Conservation (phyloP, 768 basidiomycete species). For the Suillus brevipes region DNA sequence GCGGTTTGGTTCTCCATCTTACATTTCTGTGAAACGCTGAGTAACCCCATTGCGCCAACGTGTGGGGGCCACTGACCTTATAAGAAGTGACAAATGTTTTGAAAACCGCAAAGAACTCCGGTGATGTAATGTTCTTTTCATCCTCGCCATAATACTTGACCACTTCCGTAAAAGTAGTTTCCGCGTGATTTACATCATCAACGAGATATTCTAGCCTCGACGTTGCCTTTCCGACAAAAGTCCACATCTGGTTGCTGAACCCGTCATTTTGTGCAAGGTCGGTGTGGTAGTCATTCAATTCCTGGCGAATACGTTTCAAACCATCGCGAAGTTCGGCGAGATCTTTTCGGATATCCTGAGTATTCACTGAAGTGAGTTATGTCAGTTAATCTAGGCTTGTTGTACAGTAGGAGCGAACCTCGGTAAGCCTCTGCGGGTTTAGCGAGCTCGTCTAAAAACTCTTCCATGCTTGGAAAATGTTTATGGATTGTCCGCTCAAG, state of each 20-base stretch:
- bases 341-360: constrained; percentile 81
- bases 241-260: constrained; percentile 91
- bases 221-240: constrained; percentile 76
- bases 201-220: constrained; percentile 77
- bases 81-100: constrained; percentile 97
- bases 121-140: constrained; percentile 77
- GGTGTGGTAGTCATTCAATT: constrained; percentile 77
- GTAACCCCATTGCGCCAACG: constrained; percentile 5
- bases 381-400: not conserved
- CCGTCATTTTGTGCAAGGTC: constrained; percentile 70
- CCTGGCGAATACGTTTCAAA: constrained; percentile 76
- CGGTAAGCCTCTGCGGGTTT: constrained; percentile 92
- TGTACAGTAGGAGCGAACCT: constrained; percentile 48
- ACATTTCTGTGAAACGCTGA: constrained; percentile 66
- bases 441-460: constrained; percentile 84
- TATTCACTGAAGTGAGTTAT: constrained; percentile 59
- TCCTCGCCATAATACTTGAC: constrained; percentile 94
- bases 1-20: constrained; percentile 74
- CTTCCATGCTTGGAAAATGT: constrained; percentile 85
- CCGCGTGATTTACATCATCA: constrained; percentile 86
- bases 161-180: constrained; percentile 80
- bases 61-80: constrained; percentile 48
- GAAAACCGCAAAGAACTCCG: constrained; percentile 96
- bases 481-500: constrained; percentile 84
- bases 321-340: constrained; percentile 72